Base-by-base conservation (phyloP, 192 early-diverging fungal genomes). In the Coemansia sp. region DNA sequence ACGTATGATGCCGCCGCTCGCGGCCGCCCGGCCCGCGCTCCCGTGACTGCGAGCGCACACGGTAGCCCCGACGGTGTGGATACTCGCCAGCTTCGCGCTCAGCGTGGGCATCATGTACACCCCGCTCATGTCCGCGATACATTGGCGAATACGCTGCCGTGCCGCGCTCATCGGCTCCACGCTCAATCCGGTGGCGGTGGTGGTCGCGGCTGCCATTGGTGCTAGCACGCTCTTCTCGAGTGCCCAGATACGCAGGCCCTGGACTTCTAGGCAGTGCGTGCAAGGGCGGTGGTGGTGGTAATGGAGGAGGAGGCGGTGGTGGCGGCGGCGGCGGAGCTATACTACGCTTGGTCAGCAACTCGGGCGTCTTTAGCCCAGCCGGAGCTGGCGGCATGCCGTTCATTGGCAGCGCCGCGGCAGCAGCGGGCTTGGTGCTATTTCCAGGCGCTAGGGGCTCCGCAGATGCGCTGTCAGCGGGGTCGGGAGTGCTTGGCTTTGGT, bases 41-140 rank as follows among this genome's bases (percentile, higher is more conserved):
- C 26, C 63, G 63, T 50, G 70, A 72, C 19, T 30, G 42, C 11
- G 70, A 72, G 11, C 70, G 63, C 26, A 43, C 55, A 31, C 50
- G 59, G n/a, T 41, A 50, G 31, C 61, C 58, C 14, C 63, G 53
- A 30, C 58, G 61, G 3, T 49, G 55, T 9, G 53, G 30, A 3
- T 61, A 58, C 23, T 72, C 70, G 18, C 70, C 70, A 35, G 55
- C 58, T 30, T 75, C 72, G 41, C 65, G 65, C 58, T 75, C 72
- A 12, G 28, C 39, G 31, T 31, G 45, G 26, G 48, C 54, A 13
- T 31, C 44, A 13, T 48, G 55, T 9, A 11, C 23, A 20, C 2
- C 26, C 4, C 57, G 21, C 16, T 61, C 70, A 33, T 57, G 69
- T 23, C 30, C 35, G 8, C 62, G 57, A 33, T 66, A 44, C 55